Base-by-base conservation (phyloP, 192 early-diverging fungal species). In the Coemansia sp. region DNA sequence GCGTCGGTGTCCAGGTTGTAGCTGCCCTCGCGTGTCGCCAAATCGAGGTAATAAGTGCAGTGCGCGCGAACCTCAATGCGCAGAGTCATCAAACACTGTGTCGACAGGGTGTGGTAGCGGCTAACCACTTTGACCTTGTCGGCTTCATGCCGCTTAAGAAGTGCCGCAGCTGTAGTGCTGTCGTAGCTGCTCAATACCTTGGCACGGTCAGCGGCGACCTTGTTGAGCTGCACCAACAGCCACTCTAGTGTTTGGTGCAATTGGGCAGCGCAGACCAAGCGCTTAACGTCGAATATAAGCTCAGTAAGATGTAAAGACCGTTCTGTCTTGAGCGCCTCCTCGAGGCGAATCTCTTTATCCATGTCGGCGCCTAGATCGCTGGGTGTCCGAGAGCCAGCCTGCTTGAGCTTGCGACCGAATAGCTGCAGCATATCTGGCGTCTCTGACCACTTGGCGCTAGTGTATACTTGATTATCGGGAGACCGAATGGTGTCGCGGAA, bases 1-100 rank as follows among this genome's bases (percentile, higher is more conserved):
- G 91, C 79, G 38, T 93, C 90, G 49, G 88, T 87, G n/a, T 92
- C 91, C 35, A 96, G 74, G 39, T 77, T 67, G 68, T 95, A 96
- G 71, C 87, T 90, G 50, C 96, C 96, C 85, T 98, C 96, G 26
- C 95, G 88, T 44, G 91, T 91, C 7, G 93, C 94, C 80, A 96
- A 84, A 64, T 98, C 95, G 43, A 96, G 76, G 64, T 91, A 96
- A 66, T 92, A 93, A 71, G 95, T 88, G 47, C 91, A 86, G 77
- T 95, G 95, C 47, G 91, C 91, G 19, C 94, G 87, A 23, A 93
- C 72, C 75, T 98, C 96, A 21, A 95, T 86, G 42, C 93, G 86
- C 23, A 98, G 71, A 2, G 92, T 90, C 72, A 93, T 92, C 32
- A 98, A 67, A 49, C 89, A 94, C 23, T 89, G 90, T 53, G 91